A percentile compares a stretch with the other conserved stretches of the same genome.
These are phyloP conservation scores for Apiotrichum domesticum DNA, from an alignment of 1,284 basidiomycete species.

Conservation along the genomic window DNA sequence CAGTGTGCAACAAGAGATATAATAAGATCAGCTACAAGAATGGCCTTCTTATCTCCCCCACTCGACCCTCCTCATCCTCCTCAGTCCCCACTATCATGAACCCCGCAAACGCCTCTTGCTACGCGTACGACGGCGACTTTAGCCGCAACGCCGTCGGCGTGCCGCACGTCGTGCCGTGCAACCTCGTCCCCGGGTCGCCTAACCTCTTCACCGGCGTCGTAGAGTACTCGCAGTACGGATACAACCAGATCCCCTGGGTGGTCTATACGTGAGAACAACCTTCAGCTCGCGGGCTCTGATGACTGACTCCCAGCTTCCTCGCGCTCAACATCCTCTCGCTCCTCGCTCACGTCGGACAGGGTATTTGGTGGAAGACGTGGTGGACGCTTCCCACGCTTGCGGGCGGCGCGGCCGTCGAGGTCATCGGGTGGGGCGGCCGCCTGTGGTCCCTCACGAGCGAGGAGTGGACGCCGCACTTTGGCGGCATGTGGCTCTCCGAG, in stretches of 20 bases:
- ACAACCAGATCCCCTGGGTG: conserved; percentile 4
- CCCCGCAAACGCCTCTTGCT: not conserved
- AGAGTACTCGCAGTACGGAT: conserved; percentile 23
- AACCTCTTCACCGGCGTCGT: conserved; percentile 21
- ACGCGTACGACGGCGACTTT: not conserved
- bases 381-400: conserved; percentile 32
- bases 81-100: too few relatives aligned
- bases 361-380: conserved; percentile 22
- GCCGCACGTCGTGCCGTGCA: conserved; percentile 19
- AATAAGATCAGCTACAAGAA: too few relatives aligned
- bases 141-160: not conserved
- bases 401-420: conserved; percentile 12
- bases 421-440: conserved; percentile 19
- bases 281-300: not conserved
- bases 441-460: conserved; percentile 11
- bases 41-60: too few relatives aligned
- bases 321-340: not conserved
- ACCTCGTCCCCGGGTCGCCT: conserved; percentile 20
- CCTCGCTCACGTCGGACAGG: conserved; percentile 22
- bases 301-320: not conserved
- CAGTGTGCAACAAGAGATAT: too few relatives aligned
- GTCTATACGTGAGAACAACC: not conserved
- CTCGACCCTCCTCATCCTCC: too few relatives aligned
- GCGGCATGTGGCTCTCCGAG: conserved; percentile 15
- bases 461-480: conserved; percentile 18